Evolutionary conservation across 2,329 filamentous ascomycete genomes (phyloP), one percentile per base, ranked within the genome.

Genomic region (Phaeophleospora eucalypticola): DNA sequence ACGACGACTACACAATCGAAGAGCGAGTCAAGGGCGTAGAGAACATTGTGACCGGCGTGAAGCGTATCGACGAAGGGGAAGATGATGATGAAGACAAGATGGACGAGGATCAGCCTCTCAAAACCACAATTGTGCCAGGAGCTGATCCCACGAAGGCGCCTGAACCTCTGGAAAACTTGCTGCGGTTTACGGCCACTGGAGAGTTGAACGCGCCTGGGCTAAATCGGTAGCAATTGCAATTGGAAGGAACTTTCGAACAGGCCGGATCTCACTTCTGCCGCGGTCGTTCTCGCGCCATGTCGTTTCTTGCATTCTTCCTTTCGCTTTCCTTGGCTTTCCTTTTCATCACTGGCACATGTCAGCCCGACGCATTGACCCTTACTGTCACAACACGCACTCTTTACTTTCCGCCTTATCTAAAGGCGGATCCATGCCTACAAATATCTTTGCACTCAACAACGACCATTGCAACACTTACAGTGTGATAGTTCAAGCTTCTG

Each of bases 41-140:
- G 59, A 84, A 81, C 57, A 84, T 90, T 37, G 76, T 82, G 32
- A 91, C 87, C 0, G 87, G 87, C 0, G 65, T 93, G 61, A 76
- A 67, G 61, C 75, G 79, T 56, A 73, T 68, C 46, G 58, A 78
- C 19, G 58, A 56, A 0, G 78, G 79, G 2, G 81, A 83, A 1
- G 80, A 83, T 7, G 72, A 72, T 9, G 68, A 67, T 2, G 68
- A 68, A 1, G 71, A 70, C 7, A 70, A 70, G 2, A 69, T 71
- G 20, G 71, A 69, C 4, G 70, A 71, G 0, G 81, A 52, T 14
- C 47, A 52, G 50, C 37, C 65, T 49, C 49, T 65, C 21, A 62
- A 44, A 36, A 41, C n/a, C 21, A 36, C 43, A 20, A 24, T 33
- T 14, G 29, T 38, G 29, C 34, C 38, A 19, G 52, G 54, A 6